A percentile compares a stretch with the other conserved stretches of the same genome.
These are phyloP conservation scores for Rhodomyrtus psidioides DNA, from an alignment of 441 rosid species.

Conservation along the genomic window DNA sequence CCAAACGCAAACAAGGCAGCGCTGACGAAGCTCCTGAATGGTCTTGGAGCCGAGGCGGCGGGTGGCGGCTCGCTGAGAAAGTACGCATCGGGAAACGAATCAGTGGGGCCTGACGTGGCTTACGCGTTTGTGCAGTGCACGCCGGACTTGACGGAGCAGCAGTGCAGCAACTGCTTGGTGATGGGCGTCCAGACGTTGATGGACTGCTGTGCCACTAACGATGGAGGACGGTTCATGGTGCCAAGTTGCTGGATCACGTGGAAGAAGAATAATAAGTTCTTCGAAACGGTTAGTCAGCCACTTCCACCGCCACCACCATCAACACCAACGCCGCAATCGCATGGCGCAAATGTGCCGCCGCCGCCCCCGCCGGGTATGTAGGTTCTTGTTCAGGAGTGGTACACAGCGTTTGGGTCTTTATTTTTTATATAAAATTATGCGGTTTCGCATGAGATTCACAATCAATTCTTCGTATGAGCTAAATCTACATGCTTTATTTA, in stretches of 20 bases:
- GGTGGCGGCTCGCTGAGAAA: neutral
- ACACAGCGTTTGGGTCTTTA: neutral
- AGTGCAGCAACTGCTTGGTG: neutral
- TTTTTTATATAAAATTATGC: no score
- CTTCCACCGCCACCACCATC: neutral
- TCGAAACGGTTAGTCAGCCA: neutral
- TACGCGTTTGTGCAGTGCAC: neutral
- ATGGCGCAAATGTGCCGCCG: no score
- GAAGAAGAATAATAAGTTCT: accelerated
- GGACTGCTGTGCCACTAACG: neutral
- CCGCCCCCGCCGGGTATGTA: neutral
- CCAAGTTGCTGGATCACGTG: neutral
- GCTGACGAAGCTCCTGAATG: neutral
- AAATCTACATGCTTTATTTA: no score
- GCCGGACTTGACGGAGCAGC: neutral
- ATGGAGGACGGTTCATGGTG: neutral
- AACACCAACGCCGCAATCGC: no score
- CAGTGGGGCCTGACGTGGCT: accelerated
- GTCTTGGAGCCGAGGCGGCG: neutral
- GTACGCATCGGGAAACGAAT: neutral
- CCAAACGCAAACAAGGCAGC: neutral
- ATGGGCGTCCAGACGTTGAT: no score
- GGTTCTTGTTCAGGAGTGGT: neutral
- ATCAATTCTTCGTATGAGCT: no score
- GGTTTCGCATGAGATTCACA: no score